A percentile compares a stretch with the other conserved stretches of the same genome.
phyloP scores from a whole-genome alignment of 129 eudicot species.

The Apium graveolens region DNA sequence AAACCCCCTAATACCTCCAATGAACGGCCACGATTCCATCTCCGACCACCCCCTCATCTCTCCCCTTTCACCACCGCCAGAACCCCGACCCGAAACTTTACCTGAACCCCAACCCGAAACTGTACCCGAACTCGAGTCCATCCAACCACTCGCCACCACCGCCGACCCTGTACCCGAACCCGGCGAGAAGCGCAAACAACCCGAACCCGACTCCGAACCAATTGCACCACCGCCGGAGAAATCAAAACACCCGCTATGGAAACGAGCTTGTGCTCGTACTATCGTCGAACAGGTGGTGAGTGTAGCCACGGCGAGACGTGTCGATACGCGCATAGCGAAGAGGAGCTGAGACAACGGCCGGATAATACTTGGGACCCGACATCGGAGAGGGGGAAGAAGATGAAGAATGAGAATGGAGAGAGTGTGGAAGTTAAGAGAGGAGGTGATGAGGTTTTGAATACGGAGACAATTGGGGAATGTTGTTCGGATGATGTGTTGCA shows the following conservation, averaged over 20 bases:
- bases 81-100: no score
- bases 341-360: conserved; percentile 67
- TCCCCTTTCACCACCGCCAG: not conserved
- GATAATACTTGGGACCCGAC: conserved; percentile 89
- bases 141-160: not conserved
- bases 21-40: conserved; percentile 23
- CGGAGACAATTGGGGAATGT: conserved; percentile 34
- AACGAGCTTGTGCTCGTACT: conserved; percentile 78
- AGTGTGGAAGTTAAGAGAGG: conserved; percentile 16
- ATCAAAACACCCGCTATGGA: conserved; percentile 47
- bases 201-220: conserved; percentile 24
- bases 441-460: conserved; percentile 36
- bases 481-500: conserved; percentile 27
- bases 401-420: conserved; percentile 35
- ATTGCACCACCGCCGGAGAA: not conserved
- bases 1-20: conserved; percentile 28
- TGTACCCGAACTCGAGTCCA: conserved; percentile 14
- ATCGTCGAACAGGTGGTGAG: conserved; percentile 46
- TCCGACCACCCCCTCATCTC: conserved; percentile 2
- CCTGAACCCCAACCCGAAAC: no score
- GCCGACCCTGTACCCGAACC: conserved; percentile 6
- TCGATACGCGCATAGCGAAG: conserved; percentile 76
- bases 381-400: conserved; percentile 78
- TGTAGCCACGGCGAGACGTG: conserved; percentile 89
- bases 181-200: conserved; percentile 61